Base-by-base conservation (phyloP, 768 basidiomycete genomes). In the Hygrophoropsis aurantiaca region DNA sequence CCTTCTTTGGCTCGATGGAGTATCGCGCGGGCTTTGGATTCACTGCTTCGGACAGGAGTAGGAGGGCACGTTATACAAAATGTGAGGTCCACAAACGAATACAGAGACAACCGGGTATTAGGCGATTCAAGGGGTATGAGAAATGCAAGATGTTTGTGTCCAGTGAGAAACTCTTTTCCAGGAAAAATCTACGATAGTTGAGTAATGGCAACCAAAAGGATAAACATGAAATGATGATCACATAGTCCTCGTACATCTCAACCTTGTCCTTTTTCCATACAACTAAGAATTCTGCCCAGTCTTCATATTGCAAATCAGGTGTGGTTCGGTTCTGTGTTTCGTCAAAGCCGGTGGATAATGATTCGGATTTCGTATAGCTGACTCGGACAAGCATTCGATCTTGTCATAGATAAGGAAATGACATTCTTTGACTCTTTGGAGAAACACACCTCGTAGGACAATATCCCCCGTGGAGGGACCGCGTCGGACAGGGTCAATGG, bases 331-430 rank as follows among this genome's bases (percentile, higher is more conserved):
- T 79, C 52, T 79, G 71, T 39, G 66, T 61, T 64, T 90, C 92
- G 65, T 88, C 82, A 50, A 88, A 90, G 27, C 68, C 57, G 5
- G 62, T 54, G 10, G 74, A 66, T 5, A 87, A 51, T 16, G 65
- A 64, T 49, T 81, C 80, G 1, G 70, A 69, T 48, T 77, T 77
- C 11, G 81, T 82, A 63, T 86, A 82, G 36, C 78, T 81, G 2
- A 88, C 77, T 47, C 85, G 75, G 23, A 97, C 84, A 5, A 94
- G 76, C 92, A 97, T 94, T 51, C 94, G 79, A 67, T 95, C 94
- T 95, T 60, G 55, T 32, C 54, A 40, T 16, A 40, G 52, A 40
- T 7, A 11, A 19, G 9, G 9, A 15, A 34, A 45, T 18, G 27
- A 16, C n/a, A 23, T 35, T 9, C 16, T 11, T 16, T 10, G 49